A percentile compares a stretch with the other conserved stretches of the same genome.
Conservation (phyloP, 495 filamentous ascomycete species). For the Parachaetomium inaequale region DNA sequence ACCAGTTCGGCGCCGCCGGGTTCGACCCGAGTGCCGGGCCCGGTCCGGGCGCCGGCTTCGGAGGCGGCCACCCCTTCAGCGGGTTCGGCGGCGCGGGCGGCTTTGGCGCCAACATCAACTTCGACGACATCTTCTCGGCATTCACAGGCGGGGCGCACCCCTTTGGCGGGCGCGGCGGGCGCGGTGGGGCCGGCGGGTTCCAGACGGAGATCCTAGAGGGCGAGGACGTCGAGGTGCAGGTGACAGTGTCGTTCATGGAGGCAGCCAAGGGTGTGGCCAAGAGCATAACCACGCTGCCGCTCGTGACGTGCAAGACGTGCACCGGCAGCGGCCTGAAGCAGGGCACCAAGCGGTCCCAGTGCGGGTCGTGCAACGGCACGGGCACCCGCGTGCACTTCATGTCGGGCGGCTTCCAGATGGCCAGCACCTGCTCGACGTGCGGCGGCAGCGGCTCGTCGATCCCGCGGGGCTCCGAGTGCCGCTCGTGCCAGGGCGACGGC, state of each 20-base stretch:
- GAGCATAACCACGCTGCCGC: conserved; percentile 71
- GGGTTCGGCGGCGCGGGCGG: conserved; percentile 55
- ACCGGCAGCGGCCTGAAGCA: conserved; percentile 77
- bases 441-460: conserved; percentile 67
- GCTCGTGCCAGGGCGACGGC: conserved; percentile 72
- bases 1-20: conserved; percentile 81
- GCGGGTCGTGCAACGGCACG: conserved; percentile 77
- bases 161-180: conserved; percentile 46
- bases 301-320: conserved; percentile 77
- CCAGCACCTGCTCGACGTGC: conserved; percentile 78
- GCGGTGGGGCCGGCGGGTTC: conserved; percentile 58
- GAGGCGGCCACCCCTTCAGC: conserved; percentile 57
- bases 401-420: conserved; percentile 92
- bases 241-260: conserved; percentile 90
- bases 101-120: conserved; percentile 79
- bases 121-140: conserved; percentile 90
- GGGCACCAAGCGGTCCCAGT: conserved; percentile 66
- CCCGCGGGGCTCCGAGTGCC: conserved; percentile 75
- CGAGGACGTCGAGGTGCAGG: conserved; percentile 90
- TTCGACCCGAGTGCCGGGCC: conserved; percentile 77
- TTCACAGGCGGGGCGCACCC: conserved; percentile 65
- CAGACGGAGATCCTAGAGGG: conserved; percentile 75
- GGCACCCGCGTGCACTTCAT: conserved; percentile 84
- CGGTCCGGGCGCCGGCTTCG: conserved; percentile 61
- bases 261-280: conserved; percentile 83